Base-by-base conservation (phyloP, 2,329 filamentous ascomycete species). In the Aspergillus quadricinctus region DNA sequence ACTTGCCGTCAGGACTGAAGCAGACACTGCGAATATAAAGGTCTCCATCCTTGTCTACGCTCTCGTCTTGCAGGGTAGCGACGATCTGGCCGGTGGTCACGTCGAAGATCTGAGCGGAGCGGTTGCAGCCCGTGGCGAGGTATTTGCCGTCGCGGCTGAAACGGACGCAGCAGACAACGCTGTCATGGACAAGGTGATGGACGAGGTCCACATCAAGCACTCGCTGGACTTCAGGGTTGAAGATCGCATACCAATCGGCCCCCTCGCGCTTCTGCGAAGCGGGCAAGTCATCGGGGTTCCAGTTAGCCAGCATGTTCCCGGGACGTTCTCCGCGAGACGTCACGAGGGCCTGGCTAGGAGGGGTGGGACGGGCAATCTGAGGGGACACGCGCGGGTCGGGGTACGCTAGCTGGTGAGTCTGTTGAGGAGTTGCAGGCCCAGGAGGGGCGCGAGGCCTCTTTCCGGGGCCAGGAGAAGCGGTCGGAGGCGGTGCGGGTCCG, bases 101-200 rank as follows among this genome's bases (percentile, higher is more conserved):
- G 63, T 99, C 94, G 74, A 94, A 99, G 67, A 99, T 99, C 76
- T 97, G 93, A n/a, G 94, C 94, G n/a, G 92, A 96, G 61, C 92
- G 83, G 76, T 99, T 99, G 81, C 94, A 97, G 46, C 94, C 94
- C 4, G 94, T 99, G 7, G 94, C 94, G 54, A 99, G 89, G 66
- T 90, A 97, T 70, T 96, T 92, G 64, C 94, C 94, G 69, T 99
- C 94, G 54, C 89, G 85, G 72, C 93, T 97, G 80, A 99, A 99
- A 57, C 94, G 85, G 37, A 99, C 94, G 72, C 94, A 99, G 82
- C 94, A 99, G 1, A 99, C 94, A 3, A 99, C 94, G 67, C 93
- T 97, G 71, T 96, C 90, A 70, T 99, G 94, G 58, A 86, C 85
- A 53, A 99, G 83, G 55, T 92, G 96, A 77, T 97, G 94, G 49